These are phyloP conservation scores for Pleurotus pulmonarius DNA, from an alignment of 768 basidiomycete species.

Conservation along the genomic window DNA sequence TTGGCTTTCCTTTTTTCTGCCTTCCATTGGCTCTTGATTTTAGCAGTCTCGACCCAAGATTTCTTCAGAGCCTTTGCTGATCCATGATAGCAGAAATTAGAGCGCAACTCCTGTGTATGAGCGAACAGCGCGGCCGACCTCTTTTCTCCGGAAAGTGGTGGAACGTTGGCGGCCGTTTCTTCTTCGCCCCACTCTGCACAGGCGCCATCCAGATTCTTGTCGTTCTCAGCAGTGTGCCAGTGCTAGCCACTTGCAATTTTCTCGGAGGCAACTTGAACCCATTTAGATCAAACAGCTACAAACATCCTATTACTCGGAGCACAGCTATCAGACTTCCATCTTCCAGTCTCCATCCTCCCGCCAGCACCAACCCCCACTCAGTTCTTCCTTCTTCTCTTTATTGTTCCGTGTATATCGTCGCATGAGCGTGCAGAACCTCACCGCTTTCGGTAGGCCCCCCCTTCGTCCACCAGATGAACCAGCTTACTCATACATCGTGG, in stretches of 20 bases:
- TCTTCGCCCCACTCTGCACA: constrained; percentile 17
- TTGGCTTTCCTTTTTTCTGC: constrained; percentile 56
- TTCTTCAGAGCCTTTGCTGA: constrained; percentile 79
- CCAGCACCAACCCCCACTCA: constrained; percentile 39
- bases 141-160: constrained; percentile 58
- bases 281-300: constrained; percentile 1
- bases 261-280: not conserved
- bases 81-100: constrained; percentile 7
- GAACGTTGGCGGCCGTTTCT: constrained; percentile 66
- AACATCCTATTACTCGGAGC: constrained; percentile 12
- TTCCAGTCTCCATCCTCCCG: constrained; percentile 11
- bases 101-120: not conserved
- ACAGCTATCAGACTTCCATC: constrained; percentile 20
- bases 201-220: constrained; percentile 14
- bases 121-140: constrained; percentile 38
- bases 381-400: constrained; percentile 31
- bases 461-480: constrained; percentile 15
- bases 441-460: constrained; percentile 61
- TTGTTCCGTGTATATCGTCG: constrained; percentile 46
- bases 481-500: constrained; percentile 9
- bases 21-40: constrained; percentile 78
- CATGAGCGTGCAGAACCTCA: constrained; percentile 95
- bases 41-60: constrained; percentile 73
- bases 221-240: not conserved
- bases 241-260: not conserved